phyloP scores from a whole-genome alignment of 2,329 filamentous ascomycete species.

The Furcasterigmium furcatum region DNA sequence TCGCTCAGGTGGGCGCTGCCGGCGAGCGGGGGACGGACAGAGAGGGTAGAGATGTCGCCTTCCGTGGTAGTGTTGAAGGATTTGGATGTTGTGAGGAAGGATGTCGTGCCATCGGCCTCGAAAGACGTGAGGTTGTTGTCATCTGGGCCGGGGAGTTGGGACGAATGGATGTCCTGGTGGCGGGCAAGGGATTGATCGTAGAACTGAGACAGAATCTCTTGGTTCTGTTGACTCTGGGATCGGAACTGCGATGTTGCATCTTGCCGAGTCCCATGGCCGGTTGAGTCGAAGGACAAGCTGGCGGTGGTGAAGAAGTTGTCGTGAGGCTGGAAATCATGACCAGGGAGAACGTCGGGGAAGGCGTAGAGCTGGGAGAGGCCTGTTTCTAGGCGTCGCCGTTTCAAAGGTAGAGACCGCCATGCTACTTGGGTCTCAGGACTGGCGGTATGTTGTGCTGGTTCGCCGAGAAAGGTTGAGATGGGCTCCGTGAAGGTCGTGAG shows the following conservation, averaged over 20 bases:
- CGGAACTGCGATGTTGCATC: slow-evolving; percentile 10
- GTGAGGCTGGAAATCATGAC: slow-evolving; percentile 14
- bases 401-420: slow-evolving; percentile 54
- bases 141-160: slow-evolving; percentile 40
- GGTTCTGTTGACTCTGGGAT: not conserved
- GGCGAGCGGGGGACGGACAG: slow-evolving; percentile 21
- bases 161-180: slow-evolving; percentile 64
- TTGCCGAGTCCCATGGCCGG: not conserved
- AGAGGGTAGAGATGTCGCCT: slow-evolving; percentile 16
- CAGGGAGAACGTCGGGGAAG: slow-evolving; percentile 20
- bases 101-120: slow-evolving; percentile 23
- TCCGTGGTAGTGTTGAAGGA: slow-evolving; percentile 31
- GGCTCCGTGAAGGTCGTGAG: slow-evolving; percentile 17
- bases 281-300: slow-evolving; percentile 28
- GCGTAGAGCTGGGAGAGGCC: slow-evolving; percentile 50
- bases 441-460: slow-evolving; percentile 16
- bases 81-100: slow-evolving; percentile 29
- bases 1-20: slow-evolving; percentile 48
- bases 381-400: slow-evolving; percentile 41
- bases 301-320: slow-evolving; percentile 47
- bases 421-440: slow-evolving; percentile 9
- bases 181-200: slow-evolving; percentile 74
- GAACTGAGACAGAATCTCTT: slow-evolving; percentile 55
- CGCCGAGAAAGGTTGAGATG: slow-evolving; percentile 14
- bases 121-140: not conserved